Conservation (phyloP, 176 grass and related monocot species). For the Carex kokanica region DNA sequence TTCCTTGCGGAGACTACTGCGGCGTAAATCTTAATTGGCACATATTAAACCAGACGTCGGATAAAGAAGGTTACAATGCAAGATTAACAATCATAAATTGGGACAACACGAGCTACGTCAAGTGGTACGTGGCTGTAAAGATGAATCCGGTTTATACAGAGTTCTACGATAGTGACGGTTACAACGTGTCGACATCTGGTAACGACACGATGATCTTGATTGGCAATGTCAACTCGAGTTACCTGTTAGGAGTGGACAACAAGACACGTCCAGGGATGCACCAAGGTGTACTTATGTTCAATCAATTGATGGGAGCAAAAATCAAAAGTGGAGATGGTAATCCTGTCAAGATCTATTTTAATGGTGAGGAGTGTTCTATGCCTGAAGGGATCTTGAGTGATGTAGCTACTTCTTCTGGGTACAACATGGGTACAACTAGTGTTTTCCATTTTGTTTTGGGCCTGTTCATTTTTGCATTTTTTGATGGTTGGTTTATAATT, state of each 20-base stretch:
- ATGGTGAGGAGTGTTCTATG: slow-evolving; percentile 78
- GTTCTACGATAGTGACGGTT: slow-evolving; percentile 46
- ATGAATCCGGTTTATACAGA: slow-evolving; percentile 45
- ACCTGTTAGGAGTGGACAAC: slow-evolving; percentile 38
- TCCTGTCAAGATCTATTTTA: slow-evolving; percentile 74
- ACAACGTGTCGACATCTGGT: slow-evolving; percentile 51
- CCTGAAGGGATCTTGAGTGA: slow-evolving; percentile 43
- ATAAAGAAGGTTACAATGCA: slow-evolving; percentile 38
- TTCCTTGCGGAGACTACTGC: slow-evolving; percentile 62
- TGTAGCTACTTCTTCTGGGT: neutral
- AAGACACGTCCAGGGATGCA: slow-evolving; percentile 55
- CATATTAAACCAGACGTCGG: slow-evolving; percentile 38
- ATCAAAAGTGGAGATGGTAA: slow-evolving; percentile 51
- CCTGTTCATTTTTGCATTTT: neutral
- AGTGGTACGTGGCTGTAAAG: slow-evolving; percentile 60
- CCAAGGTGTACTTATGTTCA: slow-evolving; percentile 65
- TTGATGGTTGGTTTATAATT: slow-evolving; percentile 9
- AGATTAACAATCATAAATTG: slow-evolving; percentile 82
- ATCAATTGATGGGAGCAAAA: slow-evolving; percentile 45
- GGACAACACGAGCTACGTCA: slow-evolving; percentile 30
- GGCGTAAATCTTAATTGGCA: slow-evolving; percentile 86
- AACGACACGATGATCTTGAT: slow-evolving; percentile 58
- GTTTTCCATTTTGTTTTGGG: slow-evolving; percentile 10
- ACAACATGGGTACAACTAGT: neutral
- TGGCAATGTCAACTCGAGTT: slow-evolving; percentile 41